These are phyloP conservation scores for Castanea mollissima DNA, from an alignment of 306 rosid species.

Conservation along the genomic window DNA sequence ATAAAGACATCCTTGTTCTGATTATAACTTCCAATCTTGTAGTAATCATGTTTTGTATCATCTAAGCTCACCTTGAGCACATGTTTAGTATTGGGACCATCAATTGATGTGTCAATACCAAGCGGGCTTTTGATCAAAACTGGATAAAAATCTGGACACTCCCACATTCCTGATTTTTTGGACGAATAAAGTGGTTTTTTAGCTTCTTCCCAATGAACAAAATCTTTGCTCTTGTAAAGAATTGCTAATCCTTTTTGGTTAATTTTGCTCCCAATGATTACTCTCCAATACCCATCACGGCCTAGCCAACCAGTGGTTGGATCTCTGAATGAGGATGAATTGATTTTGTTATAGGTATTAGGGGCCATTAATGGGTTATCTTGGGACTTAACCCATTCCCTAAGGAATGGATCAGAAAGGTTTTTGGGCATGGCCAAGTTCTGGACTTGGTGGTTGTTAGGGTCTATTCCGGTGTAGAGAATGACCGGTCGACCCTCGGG, in stretches of 20 bases:
- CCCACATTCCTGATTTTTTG: constrained; percentile 74
- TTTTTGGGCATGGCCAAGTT: constrained; percentile 69
- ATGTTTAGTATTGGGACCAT: constrained; percentile 44
- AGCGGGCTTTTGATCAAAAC: constrained; percentile 20
- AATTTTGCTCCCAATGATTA: constrained; percentile 53
- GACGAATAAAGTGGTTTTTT: constrained; percentile 60
- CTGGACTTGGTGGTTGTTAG: constrained; percentile 61
- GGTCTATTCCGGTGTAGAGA: constrained; percentile 74
- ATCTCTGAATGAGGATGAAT: constrained; percentile 74
- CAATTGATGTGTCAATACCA: constrained; percentile 56
- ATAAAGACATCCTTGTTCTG: constrained; percentile 42
- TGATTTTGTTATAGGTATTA: constrained; percentile 34
- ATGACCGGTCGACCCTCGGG: constrained; percentile 56
- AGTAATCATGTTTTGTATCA: constrained; percentile 55
- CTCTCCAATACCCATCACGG: constrained; percentile 55
- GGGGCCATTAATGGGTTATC: constrained; percentile 74
- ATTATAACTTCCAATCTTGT: constrained; percentile 60
- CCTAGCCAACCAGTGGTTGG: constrained; percentile 87
- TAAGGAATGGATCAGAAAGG: constrained; percentile 67
- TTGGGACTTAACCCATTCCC: constrained; percentile 64
- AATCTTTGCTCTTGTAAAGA: constrained; percentile 58
- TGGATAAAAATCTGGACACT: constrained; percentile 85
- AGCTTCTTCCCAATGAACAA: constrained; percentile 54
- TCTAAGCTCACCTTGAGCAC: constrained; percentile 73
- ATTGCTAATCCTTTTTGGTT: constrained; percentile 42